Evolutionary conservation across 2,329 filamentous ascomycete species (phyloP).

Genomic region (Aspergillus sp.): DNA sequence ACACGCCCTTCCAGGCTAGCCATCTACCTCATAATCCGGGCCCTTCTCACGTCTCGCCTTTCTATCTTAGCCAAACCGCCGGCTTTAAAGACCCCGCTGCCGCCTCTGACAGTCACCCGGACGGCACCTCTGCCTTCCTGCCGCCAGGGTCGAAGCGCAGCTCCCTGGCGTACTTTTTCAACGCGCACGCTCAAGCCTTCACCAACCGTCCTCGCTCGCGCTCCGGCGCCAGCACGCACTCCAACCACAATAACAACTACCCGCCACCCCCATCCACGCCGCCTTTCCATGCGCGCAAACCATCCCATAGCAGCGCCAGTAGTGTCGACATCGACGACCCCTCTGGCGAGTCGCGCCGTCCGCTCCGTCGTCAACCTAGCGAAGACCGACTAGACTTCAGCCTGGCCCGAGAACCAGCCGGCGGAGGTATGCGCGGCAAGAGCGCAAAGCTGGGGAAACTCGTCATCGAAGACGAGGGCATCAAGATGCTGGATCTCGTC

Average conservation of each 20-base stretch:
- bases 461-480: constrained; percentile 81
- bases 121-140: constrained; percentile 1
- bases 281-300: constrained; percentile 26
- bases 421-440: constrained; percentile 81
- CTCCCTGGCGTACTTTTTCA: constrained; percentile 32
- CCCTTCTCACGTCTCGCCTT: constrained; percentile 23
- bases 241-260: constrained; percentile 1
- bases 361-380: constrained; percentile 28
- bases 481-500: constrained; percentile 93
- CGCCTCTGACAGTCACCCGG: constrained; percentile 5
- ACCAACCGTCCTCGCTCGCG: constrained; percentile 28
- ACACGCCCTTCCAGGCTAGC: constrained; percentile 63
- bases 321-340: constrained; percentile 22
- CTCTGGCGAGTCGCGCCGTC: constrained; percentile 11
- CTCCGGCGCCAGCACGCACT: constrained; percentile 21
- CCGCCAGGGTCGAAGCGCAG: constrained; percentile 26
- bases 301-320: constrained; percentile 31
- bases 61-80: constrained; percentile 20
- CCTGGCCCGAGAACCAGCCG: constrained; percentile 78
- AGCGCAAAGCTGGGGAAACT: constrained; percentile 92
- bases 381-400: constrained; percentile 65
- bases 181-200: constrained; percentile 24
- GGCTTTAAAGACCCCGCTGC: constrained; percentile 13
- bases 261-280: constrained; percentile 18
- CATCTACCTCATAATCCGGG: constrained; percentile 28